These are phyloP conservation scores for Penicillium sp. DNA, from an alignment of 2,329 filamentous ascomycete species.

Conservation along the genomic window DNA sequence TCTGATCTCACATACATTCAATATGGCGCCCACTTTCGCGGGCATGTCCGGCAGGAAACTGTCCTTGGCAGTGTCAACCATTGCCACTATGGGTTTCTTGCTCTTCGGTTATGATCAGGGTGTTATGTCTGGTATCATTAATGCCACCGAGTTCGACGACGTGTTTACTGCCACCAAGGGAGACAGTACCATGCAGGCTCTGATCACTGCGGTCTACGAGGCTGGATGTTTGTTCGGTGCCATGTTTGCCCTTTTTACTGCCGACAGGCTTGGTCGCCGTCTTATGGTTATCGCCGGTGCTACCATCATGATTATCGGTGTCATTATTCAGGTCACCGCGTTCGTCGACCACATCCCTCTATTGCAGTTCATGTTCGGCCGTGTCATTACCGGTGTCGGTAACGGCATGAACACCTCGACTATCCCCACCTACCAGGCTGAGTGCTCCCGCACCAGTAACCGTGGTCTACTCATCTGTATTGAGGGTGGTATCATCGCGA, in stretches of 20 bases:
- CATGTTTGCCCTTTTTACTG: constrained; percentile 37
- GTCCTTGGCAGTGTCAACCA: constrained; percentile 58
- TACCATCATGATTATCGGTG: constrained; percentile 49
- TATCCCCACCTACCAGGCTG: constrained; percentile 56
- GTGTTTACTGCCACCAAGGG: constrained; percentile 35
- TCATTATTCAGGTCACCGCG: constrained; percentile 39
- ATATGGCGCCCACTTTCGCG: constrained; percentile 42
- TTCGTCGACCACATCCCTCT: constrained; percentile 35
- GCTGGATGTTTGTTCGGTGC: constrained; percentile 39
- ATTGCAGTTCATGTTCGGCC: constrained; percentile 55
- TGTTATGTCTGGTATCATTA: constrained; percentile 43
- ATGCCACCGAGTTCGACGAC: constrained; percentile 31
- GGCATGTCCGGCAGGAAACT: constrained; percentile 60
- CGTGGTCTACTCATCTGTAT: constrained; percentile 63
- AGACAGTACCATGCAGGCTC: constrained; percentile 41
- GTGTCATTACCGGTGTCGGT: constrained; percentile 54
- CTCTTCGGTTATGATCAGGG: constrained; percentile 30
- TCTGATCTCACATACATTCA: not conserved
- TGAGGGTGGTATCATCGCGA: constrained; percentile 53
- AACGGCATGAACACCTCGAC: constrained; percentile 59
- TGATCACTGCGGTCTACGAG: constrained; percentile 35
- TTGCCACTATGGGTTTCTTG: constrained; percentile 64
- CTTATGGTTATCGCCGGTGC: constrained; percentile 58
- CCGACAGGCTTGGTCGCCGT: constrained; percentile 39
- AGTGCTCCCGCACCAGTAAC: constrained; percentile 56